Conservation (phyloP, 2,329 filamentous ascomycete species). For the Claviceps maximensis region DNA sequence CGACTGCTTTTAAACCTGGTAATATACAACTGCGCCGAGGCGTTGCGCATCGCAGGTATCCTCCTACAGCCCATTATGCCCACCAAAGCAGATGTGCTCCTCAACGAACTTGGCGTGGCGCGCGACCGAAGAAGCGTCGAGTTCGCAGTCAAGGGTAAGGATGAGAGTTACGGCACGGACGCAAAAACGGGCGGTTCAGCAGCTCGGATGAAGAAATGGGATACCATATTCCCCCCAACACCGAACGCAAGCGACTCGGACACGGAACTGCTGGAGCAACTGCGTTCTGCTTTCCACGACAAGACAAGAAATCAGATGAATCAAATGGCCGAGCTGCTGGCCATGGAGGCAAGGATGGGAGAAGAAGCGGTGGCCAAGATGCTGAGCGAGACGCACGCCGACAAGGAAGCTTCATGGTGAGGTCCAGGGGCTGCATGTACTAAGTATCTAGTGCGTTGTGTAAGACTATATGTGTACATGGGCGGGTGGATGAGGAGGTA, state of each 20-base stretch:
- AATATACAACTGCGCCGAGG: conserved; percentile 62
- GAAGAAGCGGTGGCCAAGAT: conserved; percentile 12
- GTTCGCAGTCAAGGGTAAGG: conserved; percentile 48
- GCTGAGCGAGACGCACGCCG: conserved; percentile 10
- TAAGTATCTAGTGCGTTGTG: neutral
- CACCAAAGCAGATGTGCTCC: conserved; percentile 53
- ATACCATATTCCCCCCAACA: conserved; percentile 38
- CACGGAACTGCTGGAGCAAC: conserved; percentile 10
- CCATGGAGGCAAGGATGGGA: conserved; percentile 17
- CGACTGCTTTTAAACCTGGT: conserved; percentile 37
- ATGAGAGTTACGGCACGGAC: conserved; percentile 53
- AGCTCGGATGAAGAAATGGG: conserved; percentile 22
- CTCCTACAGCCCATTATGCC: conserved; percentile 89
- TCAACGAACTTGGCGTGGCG: conserved; percentile 67
- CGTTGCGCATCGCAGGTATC: conserved; percentile 67
- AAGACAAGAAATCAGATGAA: conserved; percentile 16
- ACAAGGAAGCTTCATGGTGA: neutral
- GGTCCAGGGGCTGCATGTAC: neutral
- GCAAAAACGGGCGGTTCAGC: conserved; percentile 12
- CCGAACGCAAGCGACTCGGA: conserved; percentile 14
- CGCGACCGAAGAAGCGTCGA: conserved; percentile 46
- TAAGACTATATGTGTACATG: neutral
- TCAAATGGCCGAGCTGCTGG: conserved; percentile 15
- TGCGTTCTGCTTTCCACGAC: conserved; percentile 7
- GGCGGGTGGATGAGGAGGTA: neutral